Conservation (phyloP, 2,329 filamentous ascomycete species). For the Fusarium paranaense region DNA sequence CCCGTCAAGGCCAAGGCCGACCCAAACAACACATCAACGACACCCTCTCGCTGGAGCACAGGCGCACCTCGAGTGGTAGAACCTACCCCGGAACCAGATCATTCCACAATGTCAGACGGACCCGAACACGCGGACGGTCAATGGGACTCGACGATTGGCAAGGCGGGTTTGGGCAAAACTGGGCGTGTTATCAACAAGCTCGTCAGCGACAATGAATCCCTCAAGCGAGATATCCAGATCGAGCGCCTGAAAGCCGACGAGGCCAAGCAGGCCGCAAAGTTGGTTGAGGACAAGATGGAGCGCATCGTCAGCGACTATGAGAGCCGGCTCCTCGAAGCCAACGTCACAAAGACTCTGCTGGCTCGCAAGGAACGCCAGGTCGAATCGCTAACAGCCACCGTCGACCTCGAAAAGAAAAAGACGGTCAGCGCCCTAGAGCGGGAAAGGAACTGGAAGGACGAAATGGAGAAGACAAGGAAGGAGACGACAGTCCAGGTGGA, state of each 20-base stretch:
- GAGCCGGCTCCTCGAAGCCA: slow-evolving; percentile 74
- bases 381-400: slow-evolving; percentile 72
- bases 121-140: slow-evolving; percentile 51
- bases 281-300: slow-evolving; percentile 79
- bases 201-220: slow-evolving; percentile 81
- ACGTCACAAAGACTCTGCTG: slow-evolving; percentile 77
- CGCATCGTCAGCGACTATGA: slow-evolving; percentile 76
- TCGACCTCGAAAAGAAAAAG: slow-evolving; percentile 74
- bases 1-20: slow-evolving; percentile 53
- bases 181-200: slow-evolving; percentile 84
- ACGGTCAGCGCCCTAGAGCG: slow-evolving; percentile 69
- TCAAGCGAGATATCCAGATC: slow-evolving; percentile 78
- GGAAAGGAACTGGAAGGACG: slow-evolving; percentile 71
- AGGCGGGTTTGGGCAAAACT: slow-evolving; percentile 78
- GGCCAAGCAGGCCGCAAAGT: slow-evolving; percentile 73
- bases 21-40: slow-evolving; percentile 43
- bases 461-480: slow-evolving; percentile 71
- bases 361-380: slow-evolving; percentile 81
- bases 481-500: slow-evolving; percentile 74
- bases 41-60: slow-evolving; percentile 48
- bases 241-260: slow-evolving; percentile 76
- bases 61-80: slow-evolving; percentile 49
- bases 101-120: slow-evolving; percentile 46
- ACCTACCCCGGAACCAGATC: slow-evolving; percentile 41
- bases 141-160: slow-evolving; percentile 77